These are phyloP conservation scores for Chenopodium berlandieri DNA, from an alignment of 148 eudicot genomes.

Conservation along the genomic window DNA sequence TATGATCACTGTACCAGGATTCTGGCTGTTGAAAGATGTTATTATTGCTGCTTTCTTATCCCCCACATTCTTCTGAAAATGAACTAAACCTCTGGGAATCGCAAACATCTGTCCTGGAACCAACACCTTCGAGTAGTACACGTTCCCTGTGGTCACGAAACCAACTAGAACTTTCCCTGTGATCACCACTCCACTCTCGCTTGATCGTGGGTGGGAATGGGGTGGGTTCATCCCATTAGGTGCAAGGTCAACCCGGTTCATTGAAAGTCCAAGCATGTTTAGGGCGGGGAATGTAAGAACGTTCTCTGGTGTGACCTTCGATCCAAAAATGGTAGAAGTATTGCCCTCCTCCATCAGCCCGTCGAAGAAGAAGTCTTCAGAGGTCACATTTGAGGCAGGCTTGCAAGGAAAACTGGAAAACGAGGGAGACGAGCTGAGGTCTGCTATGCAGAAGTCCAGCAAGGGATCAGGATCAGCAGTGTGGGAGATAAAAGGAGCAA, in stretches of 20 bases:
- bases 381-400: constrained; percentile 28
- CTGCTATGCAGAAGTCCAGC: constrained; percentile 47
- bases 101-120: constrained; percentile 42
- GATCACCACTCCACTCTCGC: constrained; percentile 36
- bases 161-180: constrained; percentile 41
- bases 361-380: constrained; percentile 44
- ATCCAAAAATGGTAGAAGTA: constrained; percentile 29
- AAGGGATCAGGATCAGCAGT: constrained; percentile 38
- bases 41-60: constrained; percentile 29
- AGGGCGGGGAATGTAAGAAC: constrained; percentile 42
- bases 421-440: constrained; percentile 14
- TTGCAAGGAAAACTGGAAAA: constrained; percentile 43
- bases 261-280: constrained; percentile 46
- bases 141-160: constrained; percentile 37
- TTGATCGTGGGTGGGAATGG: constrained; percentile 44
- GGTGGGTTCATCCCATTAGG: constrained; percentile 46
- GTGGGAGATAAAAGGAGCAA: constrained; percentile 16
- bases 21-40: constrained; percentile 49
- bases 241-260: constrained; percentile 43
- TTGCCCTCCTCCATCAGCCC: constrained; percentile 37
- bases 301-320: constrained; percentile 22
- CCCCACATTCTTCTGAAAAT: constrained; percentile 48
- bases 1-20: constrained; percentile 33
- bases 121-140: constrained; percentile 32
- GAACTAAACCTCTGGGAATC: constrained; percentile 44